Evolutionary conservation across 208 protist species (phyloP), one percentile per base, ranked within the genome.

Genomic region (Trypanosoma brucei): DNA sequence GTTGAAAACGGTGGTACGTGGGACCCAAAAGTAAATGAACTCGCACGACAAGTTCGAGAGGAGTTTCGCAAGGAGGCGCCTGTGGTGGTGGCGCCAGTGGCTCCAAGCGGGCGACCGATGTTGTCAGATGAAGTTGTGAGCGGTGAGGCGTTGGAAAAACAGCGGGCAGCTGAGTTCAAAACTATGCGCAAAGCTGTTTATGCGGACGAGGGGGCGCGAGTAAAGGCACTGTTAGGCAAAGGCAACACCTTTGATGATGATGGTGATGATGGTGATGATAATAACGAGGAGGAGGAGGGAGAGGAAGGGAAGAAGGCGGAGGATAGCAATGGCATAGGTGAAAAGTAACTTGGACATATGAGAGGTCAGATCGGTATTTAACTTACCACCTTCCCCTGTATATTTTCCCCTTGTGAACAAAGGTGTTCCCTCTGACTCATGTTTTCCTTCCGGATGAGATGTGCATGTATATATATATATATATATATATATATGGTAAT

Each of bases 161-260:
- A 79, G 55, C 76, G 81, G 38, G 76, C 70, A 37, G 59, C 57
- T 34, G 79, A 95, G 56, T 95, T 95, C 54, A 75, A 67, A 39
- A 75, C 64, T 55, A 86, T 95, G 81, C 80, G 89, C 34, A 78
- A 68, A 62, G 84, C 81, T n/a, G 84, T 95, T 3, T 95, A 95
- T 59, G 89, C 89, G 9, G 89, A 95, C 44, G 89, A 95, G 56
- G 89, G 89, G 4, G 76, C 79, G 22, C 91, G 87, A 62, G 91
- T 92, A 53, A 95, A 87, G 63, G 70, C 59, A 38, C 53, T 84
- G 13, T 65, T 93, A 8, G 58, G 74, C 30, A 68, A 75, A 52
- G 39, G 65, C 22, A 40, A 65, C 46, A 14, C 70, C 1, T 51
- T 78, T 35, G 70, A 77, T 2, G 62, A 67, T 7, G 57, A 66